Conservation (phyloP, 2,329 filamentous ascomycete genomes). For the Thelonectria olida region DNA sequence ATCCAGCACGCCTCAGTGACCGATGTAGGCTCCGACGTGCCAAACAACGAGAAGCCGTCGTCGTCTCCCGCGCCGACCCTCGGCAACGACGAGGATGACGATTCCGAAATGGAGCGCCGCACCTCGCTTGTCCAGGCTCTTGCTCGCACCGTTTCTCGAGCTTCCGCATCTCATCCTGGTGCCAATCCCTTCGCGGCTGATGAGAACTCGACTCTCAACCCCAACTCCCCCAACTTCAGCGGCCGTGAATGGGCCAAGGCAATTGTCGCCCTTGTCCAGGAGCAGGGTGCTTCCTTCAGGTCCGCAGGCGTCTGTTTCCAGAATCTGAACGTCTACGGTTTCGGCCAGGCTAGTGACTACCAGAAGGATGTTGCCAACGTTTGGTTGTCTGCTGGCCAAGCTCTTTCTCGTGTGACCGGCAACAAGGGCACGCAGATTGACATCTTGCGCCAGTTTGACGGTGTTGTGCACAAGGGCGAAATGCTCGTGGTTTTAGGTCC, state of each 20-base stretch:
- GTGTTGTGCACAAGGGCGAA: constrained; percentile 74
- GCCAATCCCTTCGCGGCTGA: constrained; percentile 61
- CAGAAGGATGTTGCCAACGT: constrained; percentile 74
- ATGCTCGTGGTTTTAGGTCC: constrained; percentile 81
- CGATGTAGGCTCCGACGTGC: constrained; percentile 43
- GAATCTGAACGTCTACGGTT: constrained; percentile 75
- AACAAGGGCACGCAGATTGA: constrained; percentile 67
- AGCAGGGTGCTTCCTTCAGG: constrained; percentile 64
- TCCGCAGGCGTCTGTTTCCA: constrained; percentile 72
- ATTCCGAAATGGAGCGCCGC: constrained; percentile 59
- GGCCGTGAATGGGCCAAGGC: constrained; percentile 68
- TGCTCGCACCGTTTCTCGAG: constrained; percentile 63
- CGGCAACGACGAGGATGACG: constrained; percentile 43
- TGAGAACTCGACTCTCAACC: constrained; percentile 63
- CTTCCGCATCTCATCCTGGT: constrained; percentile 49
- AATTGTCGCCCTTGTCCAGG: constrained; percentile 61
- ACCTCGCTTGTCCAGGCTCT: constrained; percentile 64
- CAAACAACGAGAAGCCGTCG: constrained; percentile 37
- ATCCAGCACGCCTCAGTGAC: constrained; percentile 50
- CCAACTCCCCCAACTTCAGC: constrained; percentile 62
- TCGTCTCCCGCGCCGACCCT: constrained; percentile 41
- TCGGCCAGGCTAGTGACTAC: constrained; percentile 73
- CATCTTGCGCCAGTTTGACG: constrained; percentile 74
- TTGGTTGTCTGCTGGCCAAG: constrained; percentile 59
- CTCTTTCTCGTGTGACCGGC: constrained; percentile 60